Conservation (phyloP, 768 basidiomycete species). For the Lactarius psammicola region DNA sequence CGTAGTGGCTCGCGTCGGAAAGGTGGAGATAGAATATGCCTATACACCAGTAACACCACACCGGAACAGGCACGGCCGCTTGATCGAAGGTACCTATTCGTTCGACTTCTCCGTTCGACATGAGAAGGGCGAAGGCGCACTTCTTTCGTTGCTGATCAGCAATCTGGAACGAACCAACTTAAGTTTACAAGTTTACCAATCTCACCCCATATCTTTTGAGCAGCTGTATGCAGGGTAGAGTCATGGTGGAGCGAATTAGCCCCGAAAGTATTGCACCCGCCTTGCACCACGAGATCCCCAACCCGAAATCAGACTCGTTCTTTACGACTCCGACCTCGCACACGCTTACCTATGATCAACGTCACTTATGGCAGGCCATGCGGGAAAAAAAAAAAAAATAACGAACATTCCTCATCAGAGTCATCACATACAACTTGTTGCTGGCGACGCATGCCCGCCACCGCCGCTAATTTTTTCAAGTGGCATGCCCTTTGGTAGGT, state of each 20-base stretch:
- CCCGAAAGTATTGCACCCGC: neutral
- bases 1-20: neutral
- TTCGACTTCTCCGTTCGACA: neutral
- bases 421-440: neutral
- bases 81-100: conserved; percentile 1
- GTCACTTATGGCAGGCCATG: conserved; percentile 1
- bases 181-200: neutral
- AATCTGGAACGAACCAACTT: neutral
- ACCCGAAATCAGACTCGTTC: neutral
- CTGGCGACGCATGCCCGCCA: conserved; percentile 13
- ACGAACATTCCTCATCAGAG: neutral
- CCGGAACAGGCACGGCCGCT: neutral
- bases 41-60: neutral
- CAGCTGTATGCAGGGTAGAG: neutral
- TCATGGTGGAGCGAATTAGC: neutral
- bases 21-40: neutral
- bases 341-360: neutral
- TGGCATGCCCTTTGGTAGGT: neutral
- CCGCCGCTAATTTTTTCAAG: conserved; percentile 12
- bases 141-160: conserved; percentile 1
- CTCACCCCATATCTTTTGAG: neutral
- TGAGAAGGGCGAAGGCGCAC: neutral
- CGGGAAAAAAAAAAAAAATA: neutral
- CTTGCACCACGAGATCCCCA: neutral
- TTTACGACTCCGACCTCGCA: neutral